Evolutionary conservation across 2,329 filamentous ascomycete genomes (phyloP), one percentile per base, ranked within the genome.

Genomic region (Fusarium sublunatum): DNA sequence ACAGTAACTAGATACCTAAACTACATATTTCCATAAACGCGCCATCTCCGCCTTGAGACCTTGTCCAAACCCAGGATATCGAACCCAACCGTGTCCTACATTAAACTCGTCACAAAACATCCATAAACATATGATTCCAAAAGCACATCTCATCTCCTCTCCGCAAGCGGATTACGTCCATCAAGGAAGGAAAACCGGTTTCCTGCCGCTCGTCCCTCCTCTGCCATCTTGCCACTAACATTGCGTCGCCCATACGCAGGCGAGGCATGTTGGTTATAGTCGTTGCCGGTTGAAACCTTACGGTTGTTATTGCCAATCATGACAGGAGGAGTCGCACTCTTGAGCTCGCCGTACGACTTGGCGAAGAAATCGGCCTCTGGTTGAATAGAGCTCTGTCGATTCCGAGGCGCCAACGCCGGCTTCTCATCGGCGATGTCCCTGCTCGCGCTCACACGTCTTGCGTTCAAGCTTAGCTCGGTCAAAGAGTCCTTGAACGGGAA

Each of bases 201-300:
- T 35, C 64, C 68, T 51, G 57, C 54, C 45, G 56, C 86, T 42
- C 83, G 78, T 2, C 90, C 90, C 72, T 93, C 91, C 73, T 93
- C 90, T 0, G 83, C 89, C 52, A 88, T 76, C 79, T 90, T 91
- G 1, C 90, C 91, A 71, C 89, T 92, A 3, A 91, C 89, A 59
- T 89, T 87, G 41, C 89, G 78, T 42, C 83, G 78, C 15, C 76
- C 78, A 48, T 78, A 78, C 2, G 70, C 70, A 25, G 67, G 59
- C 9, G 75, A 69, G 31, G 71, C 58, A 58, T 63, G 64, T 28
- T 73, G 61, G 53, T 77, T 77, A 53, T 80, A 84, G 69, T 89
- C 86, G 56, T 84, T 86, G 2, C 86, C 86, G 6, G 83, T 84
- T 11, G 84, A 87, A 5, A 87, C 79, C 71, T 88, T 85, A 42